A percentile compares a stretch with the other conserved stretches of the same genome.
These are phyloP conservation scores for Antrodiella citrinella DNA, from an alignment of 768 basidiomycete species.

Conservation along the genomic window DNA sequence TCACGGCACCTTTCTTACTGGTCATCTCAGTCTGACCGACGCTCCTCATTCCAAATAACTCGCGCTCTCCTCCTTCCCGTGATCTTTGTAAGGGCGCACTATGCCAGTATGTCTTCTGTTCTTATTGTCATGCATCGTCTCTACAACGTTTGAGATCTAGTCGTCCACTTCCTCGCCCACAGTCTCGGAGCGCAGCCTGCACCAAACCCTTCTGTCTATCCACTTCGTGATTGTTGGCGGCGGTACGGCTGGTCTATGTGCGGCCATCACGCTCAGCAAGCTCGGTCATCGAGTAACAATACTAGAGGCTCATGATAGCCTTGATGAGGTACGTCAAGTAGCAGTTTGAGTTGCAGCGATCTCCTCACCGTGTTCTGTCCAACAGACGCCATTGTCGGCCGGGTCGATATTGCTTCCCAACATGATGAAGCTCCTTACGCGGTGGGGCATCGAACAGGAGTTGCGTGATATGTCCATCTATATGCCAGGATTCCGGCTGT, in stretches of 20 bases:
- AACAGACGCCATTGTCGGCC: neutral
- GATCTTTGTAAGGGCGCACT: too few relatives aligned
- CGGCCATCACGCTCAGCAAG: conserved; percentile 25
- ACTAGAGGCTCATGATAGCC: conserved; percentile 22
- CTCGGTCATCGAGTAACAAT: conserved; percentile 29
- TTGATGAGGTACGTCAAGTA: conserved; percentile 19
- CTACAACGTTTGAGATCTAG: too few relatives aligned
- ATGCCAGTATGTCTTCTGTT: too few relatives aligned
- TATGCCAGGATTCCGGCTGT: neutral
- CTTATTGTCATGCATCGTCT: too few relatives aligned
- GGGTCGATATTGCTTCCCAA: conserved; percentile 39
- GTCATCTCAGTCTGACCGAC: too few relatives aligned
- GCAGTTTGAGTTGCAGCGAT: neutral
- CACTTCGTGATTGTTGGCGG: conserved; percentile 28
- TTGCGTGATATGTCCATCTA: conserved; percentile 21
- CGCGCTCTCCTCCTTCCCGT: conserved; percentile 2
- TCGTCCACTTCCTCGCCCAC: neutral
- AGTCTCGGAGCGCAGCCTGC: neutral
- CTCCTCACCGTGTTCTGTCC: neutral
- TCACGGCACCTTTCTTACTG: too few relatives aligned
- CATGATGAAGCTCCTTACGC: conserved; percentile 43
- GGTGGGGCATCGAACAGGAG: conserved; percentile 45
- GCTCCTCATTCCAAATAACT: too few relatives aligned
- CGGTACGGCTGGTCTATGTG: conserved; percentile 27
- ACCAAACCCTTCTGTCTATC: conserved; percentile 14